Evolutionary conservation across 768 basidiomycete species (phyloP), one percentile per base, ranked within the genome.

Genomic region (Cyclocybe cylindracea): DNA sequence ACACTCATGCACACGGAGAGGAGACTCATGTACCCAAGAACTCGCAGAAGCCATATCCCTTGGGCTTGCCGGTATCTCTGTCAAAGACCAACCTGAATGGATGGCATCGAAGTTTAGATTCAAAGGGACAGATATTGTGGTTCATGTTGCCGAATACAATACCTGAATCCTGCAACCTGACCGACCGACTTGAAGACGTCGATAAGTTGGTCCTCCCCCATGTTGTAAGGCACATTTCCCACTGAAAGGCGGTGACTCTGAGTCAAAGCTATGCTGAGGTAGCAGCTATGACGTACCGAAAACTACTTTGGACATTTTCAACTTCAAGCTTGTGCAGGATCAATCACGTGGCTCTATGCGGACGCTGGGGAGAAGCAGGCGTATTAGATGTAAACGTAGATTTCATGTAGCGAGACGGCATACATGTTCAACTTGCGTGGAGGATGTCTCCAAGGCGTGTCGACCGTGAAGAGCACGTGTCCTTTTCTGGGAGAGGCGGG

Each of bases 1-100:
- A 59, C 48, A 60, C 57, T 57, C 44, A 58, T 44, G 57, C 40
- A 56, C 57, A 57, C 50, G 47, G 18, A 55, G 50, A 61, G 65
- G 59, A 65, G 66, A 71, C 64, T 69, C 65, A 77, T 78, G 74
- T 82, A 92, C 91, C 92, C 59, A 87, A 83, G 62, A 91, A 94
- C 82, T 94, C 91, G 76, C 91, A 93, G 65, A 93, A 93, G 16
- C 93, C 94, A 68, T 94, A 96, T 29, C 94, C 94, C 71, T 87
- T 88, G 45, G 94, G 91, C 67, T 95, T 95, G 48, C 92, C 93
- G n/a, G 93, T 94, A 51, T 92, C 91, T 64, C 91, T 78, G 74
- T 94, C 91, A 70, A 89, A 92, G 42, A 93, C 91, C 43, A 94
- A 78, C 67, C 91, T 94, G 59, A 31, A 54, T 48, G 51, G 60